Percentiles rank a stretch among this genome's conserved stretches.
Conservation (phyloP, 2,329 filamentous ascomycete genomes). For the Exophiala sideris region DNA sequence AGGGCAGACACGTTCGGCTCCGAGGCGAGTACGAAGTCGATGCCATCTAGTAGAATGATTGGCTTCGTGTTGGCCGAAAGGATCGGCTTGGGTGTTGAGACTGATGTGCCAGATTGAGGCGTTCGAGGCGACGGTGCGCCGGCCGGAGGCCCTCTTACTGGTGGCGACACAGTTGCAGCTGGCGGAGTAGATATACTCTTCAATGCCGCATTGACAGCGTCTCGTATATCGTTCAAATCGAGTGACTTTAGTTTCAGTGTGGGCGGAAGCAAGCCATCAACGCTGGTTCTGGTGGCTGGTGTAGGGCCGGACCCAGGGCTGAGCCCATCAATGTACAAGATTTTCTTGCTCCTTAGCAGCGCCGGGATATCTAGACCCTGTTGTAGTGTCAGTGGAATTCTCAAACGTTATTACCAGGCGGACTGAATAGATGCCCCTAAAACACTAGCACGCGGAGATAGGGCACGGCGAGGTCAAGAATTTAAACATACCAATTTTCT, state of each 20-base stretch:
- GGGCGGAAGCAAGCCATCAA: neutral
- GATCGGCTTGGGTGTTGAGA: neutral
- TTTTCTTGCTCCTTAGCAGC: slow-evolving; percentile 55
- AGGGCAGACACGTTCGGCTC: slow-evolving; percentile 13
- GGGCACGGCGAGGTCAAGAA: neutral
- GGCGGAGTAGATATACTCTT: slow-evolving; percentile 2
- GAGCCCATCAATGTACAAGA: slow-evolving; percentile 74
- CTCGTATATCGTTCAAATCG: slow-evolving; percentile 14
- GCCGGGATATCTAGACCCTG: slow-evolving; percentile 30
- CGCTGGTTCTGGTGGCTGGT: neutral
- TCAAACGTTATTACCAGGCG: too few species aligned
- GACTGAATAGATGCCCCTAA: neutral
- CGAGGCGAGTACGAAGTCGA: slow-evolving; percentile 27
- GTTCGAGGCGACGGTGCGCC: neutral
- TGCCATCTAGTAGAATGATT: slow-evolving; percentile 23
- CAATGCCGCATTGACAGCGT: slow-evolving; percentile 7
- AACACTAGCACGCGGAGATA: neutral
- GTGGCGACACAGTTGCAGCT: slow-evolving; percentile 1
- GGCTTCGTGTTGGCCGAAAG: slow-evolving; percentile 9
- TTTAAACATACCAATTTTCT: slow-evolving; percentile 57
- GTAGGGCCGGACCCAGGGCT: slow-evolving; percentile 39
- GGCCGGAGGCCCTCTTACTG: slow-evolving; percentile 1
- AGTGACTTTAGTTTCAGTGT: slow-evolving; percentile 17
- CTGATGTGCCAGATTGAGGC: neutral
- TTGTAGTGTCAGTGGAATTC: neutral